Base-by-base conservation (phyloP, 2,329 filamentous ascomycete species). In the Simplicillium sp. region DNA sequence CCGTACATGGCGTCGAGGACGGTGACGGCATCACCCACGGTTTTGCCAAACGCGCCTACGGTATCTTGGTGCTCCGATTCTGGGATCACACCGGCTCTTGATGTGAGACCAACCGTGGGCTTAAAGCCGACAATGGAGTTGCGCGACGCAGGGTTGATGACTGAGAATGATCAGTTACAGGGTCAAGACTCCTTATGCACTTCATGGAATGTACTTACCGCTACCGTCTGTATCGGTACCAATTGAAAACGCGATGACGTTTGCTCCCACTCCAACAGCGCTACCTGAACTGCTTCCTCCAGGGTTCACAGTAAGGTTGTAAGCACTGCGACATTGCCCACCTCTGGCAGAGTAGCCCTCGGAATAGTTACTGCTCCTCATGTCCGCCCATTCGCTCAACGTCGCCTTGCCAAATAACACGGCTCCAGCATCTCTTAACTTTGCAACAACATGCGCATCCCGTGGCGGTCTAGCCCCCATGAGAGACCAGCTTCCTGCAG, bases 221-320 rank as follows among this genome's bases (percentile, higher is more conserved):
- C 73, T 79, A 4, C 75, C 82, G 53, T 87, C 82, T 0, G 83
- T 87, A 61, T 88, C 84, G 0, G 83, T 87, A 1, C 84, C 85
- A 1, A 88, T 56, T 0, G 80, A 67, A 53, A 86, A 82, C 0
- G 77, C 64, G 17, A 78, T 66, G 3, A 75, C 59, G 48, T 85
- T 85, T 4, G 74, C 73, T 3, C 72, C 71, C 0, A 87, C 80
- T 6, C 74, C 80, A 7, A 73, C 71, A 4, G 71, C 84, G 40
- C 75, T 78, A 0, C 84, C 84, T 2, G 78, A 79, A 43, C 77
- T 82, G 49, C 75, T 81, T 7, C 83, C 83, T 1, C 82, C 81
- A 0, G 84, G 82, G 50, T 77, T 82, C 7, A 75, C 61, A 0
- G 78, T 80, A 14, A 85, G 59, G 52, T 87, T 84, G 52, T 87